Conservation (phyloP, 129 eudicot genomes). For the Tanacetum coccineum region DNA sequence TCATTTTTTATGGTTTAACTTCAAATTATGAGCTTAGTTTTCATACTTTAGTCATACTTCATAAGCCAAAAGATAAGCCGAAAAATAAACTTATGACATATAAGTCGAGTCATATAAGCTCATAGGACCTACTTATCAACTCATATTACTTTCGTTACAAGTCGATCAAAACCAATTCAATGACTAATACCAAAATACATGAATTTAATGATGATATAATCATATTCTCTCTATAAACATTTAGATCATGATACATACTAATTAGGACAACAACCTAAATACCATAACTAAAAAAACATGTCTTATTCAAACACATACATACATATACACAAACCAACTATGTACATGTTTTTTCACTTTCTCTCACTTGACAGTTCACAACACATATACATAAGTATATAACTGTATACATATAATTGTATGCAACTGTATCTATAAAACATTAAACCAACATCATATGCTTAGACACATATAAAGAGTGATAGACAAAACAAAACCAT, state of each 20-base stretch:
- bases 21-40: too few relatives aligned
- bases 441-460: not conserved
- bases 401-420: not conserved
- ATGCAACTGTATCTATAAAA: constrained; percentile 7
- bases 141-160: not conserved
- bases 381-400: constrained; percentile 5
- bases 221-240: not conserved
- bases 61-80: too few relatives aligned
- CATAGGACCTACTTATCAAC: not conserved
- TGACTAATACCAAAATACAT: not conserved
- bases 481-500: constrained; percentile 17
- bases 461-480: constrained; percentile 21
- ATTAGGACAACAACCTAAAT: not conserved
- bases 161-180: not conserved
- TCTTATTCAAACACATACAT: not conserved
- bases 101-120: not conserved
- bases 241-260: not conserved
- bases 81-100: not conserved
- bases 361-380: constrained; percentile 15
- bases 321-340: constrained; percentile 9
- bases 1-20: too few relatives aligned
- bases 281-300: constrained; percentile 1
- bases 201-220: not conserved
- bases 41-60: too few relatives aligned
- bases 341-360: constrained; percentile 13